Conservation (phyloP, 2,329 filamentous ascomycete species). For the Didymella sp. region DNA sequence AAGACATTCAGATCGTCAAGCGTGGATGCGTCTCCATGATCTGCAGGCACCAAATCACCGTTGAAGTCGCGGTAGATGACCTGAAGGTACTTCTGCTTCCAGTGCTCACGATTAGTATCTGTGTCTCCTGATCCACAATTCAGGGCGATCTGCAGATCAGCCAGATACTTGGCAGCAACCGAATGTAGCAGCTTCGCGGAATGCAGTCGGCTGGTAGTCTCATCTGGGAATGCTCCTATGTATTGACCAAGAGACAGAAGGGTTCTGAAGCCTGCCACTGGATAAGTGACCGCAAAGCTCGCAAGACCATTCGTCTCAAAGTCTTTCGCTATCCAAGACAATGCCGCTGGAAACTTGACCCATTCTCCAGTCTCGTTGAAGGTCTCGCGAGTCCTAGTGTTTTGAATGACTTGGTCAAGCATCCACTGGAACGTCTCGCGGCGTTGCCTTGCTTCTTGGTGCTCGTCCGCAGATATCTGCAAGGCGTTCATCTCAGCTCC, state of each 20-base stretch:
- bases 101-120: constrained; percentile 3
- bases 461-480: constrained; percentile 16
- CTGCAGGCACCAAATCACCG: constrained; percentile 29
- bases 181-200: constrained; percentile 37
- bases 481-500: constrained; percentile 22
- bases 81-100: constrained; percentile 39
- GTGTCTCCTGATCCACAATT: background rate
- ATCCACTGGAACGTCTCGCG: constrained; percentile 40
- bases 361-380: constrained; percentile 42
- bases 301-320: constrained; percentile 37
- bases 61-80: constrained; percentile 43
- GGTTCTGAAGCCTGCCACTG: constrained; percentile 35
- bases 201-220: constrained; percentile 17
- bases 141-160: constrained; percentile 22
- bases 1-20: constrained; percentile 24
- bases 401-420: constrained; percentile 36
- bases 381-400: constrained; percentile 39
- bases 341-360: constrained; percentile 37
- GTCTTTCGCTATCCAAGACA: constrained; percentile 38
- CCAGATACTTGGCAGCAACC: constrained; percentile 34
- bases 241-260: constrained; percentile 32
- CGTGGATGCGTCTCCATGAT: constrained; percentile 23
- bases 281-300: constrained; percentile 44
- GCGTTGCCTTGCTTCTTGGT: constrained; percentile 27
- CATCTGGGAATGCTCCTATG: constrained; percentile 25